These are phyloP conservation scores for Herpomyces periplanetae DNA, from an alignment of 2,329 filamentous ascomycete species.

Conservation along the genomic window DNA sequence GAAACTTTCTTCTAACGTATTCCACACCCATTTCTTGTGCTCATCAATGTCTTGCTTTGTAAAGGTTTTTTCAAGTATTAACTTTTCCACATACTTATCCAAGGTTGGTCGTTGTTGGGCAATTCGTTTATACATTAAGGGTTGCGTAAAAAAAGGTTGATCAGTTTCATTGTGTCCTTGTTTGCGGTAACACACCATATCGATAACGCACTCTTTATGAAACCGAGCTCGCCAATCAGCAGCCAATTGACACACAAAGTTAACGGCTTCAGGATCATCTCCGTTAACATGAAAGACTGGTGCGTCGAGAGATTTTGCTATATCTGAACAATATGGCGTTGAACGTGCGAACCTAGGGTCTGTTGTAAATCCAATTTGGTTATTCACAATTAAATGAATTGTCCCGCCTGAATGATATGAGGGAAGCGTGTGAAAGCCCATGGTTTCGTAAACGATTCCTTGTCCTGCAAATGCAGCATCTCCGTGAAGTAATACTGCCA, in stretches of 20 bases:
- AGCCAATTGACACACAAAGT: conserved; percentile 86
- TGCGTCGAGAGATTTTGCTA: conserved; percentile 91
- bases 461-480: conserved; percentile 88
- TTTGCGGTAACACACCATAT: conserved; percentile 95
- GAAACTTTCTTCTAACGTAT: conserved; percentile 92
- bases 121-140: conserved; percentile 97
- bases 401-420: conserved; percentile 91
- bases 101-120: conserved; percentile 44
- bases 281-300: conserved; percentile 98
- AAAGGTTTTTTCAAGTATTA: conserved; percentile 67
- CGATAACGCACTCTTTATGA: conserved; percentile 89
- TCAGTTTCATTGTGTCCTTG: conserved; percentile 98
- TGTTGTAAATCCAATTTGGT: conserved; percentile 98
- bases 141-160: conserved; percentile 96
- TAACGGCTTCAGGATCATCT: conserved; percentile 88
- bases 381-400: conserved; percentile 89
- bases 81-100: conserved; percentile 62
- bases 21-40: conserved; percentile 98
- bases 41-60: conserved; percentile 91
- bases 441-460: conserved; percentile 89
- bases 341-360: conserved; percentile 89
- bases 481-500: conserved; percentile 83
- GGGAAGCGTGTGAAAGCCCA: conserved; percentile 81
- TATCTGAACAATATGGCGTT: conserved; percentile 93
- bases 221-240: conserved; percentile 95